Evolutionary conservation across 2,329 filamentous ascomycete genomes (phyloP).

Genomic region (Davidsoniella eucalypti): DNA sequence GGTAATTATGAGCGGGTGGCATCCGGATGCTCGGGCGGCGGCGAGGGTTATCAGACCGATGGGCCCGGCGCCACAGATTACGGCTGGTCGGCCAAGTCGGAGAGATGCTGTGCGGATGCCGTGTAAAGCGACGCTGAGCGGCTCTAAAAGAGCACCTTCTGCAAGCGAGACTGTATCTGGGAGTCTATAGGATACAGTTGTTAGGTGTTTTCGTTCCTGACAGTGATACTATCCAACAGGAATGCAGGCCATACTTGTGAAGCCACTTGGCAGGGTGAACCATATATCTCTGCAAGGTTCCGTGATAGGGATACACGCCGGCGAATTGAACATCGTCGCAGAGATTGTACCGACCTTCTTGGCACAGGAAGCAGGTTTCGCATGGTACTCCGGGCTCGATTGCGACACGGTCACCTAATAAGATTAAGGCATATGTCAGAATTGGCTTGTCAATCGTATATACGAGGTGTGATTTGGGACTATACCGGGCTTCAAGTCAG

Average conservation of each 20-base stretch:
- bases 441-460: too few species aligned
- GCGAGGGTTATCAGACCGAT: conserved; percentile 46
- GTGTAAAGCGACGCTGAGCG: conserved; percentile 45
- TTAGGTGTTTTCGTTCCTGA: neutral
- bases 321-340: conserved; percentile 46
- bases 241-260: conserved; percentile 25
- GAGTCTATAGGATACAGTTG: conserved; percentile 24
- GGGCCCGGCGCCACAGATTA: conserved; percentile 50
- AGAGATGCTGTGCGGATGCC: conserved; percentile 39
- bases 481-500: conserved; percentile 26
- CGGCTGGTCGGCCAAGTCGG: conserved; percentile 35
- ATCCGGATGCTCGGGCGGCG: conserved; percentile 44
- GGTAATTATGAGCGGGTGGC: conserved; percentile 40
- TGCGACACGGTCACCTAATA: conserved; percentile 43
- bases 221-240: neutral
- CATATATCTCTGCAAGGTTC: conserved; percentile 45
- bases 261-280: conserved; percentile 44
- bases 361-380: conserved; percentile 40
- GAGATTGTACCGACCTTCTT: conserved; percentile 44
- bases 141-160: conserved; percentile 43
- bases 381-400: conserved; percentile 52
- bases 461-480: too few species aligned
- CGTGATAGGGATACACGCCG: conserved; percentile 42
- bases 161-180: conserved; percentile 42
- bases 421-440: conserved; percentile 14